phyloP scores from a whole-genome alignment of 257 asterid genomes.

The Solanum pennellii region DNA sequence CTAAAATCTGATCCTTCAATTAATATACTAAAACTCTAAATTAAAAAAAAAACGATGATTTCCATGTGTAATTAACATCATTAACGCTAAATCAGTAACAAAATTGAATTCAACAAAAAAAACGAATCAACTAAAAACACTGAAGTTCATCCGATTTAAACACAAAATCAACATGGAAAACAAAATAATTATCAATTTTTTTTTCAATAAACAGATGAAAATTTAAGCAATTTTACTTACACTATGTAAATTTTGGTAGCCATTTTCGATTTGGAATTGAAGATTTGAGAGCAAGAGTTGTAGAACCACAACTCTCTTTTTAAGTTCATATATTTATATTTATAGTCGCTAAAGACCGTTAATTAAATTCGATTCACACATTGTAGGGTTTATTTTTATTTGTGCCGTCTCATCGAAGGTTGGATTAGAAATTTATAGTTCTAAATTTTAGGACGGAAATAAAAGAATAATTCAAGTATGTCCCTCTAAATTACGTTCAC shows the following conservation, averaged over 20 bases:
- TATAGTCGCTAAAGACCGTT: background rate
- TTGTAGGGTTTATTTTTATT: background rate
- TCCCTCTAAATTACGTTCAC: background rate
- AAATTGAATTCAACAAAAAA: background rate
- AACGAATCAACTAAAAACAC: background rate
- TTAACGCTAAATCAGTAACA: background rate
- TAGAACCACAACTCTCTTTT: background rate
- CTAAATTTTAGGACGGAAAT: too few species aligned
- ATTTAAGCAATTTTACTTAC: conserved; percentile 20
- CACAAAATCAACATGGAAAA: background rate
- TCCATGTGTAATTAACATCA: background rate
- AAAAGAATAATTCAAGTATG: background rate
- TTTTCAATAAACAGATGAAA: background rate
- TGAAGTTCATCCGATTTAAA: background rate
- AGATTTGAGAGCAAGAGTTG: background rate
- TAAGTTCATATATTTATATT: background rate
- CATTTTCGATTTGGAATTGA: conserved; percentile 18
- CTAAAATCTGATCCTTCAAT: background rate
- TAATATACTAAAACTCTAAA: background rate
- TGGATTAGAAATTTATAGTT: too few species aligned
- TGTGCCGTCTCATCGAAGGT: too few species aligned
- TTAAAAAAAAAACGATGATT: background rate
- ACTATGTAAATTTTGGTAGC: conserved; percentile 62
- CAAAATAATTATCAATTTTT: background rate
- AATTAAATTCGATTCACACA: background rate